phyloP scores from a whole-genome alignment of 306 rosid genomes.

The Carpinus fangiana region DNA sequence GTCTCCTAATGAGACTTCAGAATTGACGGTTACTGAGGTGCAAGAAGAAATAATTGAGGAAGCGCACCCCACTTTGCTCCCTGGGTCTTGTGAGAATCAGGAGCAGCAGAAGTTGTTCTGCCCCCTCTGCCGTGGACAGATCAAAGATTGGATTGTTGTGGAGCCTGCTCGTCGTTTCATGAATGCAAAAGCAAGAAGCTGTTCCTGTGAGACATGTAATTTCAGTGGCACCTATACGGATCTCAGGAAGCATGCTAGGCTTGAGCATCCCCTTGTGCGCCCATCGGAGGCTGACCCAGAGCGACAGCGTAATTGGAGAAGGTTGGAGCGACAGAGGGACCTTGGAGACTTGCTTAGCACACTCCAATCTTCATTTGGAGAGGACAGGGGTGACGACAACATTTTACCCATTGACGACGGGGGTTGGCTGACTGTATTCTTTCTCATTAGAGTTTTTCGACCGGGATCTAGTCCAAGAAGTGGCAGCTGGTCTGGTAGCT shows the following conservation, averaged over 20 bases:
- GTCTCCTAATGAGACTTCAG: conserved; percentile 38
- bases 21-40: conserved; percentile 39
- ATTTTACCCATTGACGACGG: conserved; percentile 75
- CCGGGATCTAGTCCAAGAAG: conserved; percentile 58
- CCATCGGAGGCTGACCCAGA: conserved; percentile 95
- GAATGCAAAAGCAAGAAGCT: conserved; percentile 87
- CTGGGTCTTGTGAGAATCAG: conserved; percentile 64
- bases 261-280: conserved; percentile 79
- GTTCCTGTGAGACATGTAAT: conserved; percentile 84
- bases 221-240: conserved; percentile 79
- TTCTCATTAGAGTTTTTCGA: conserved; percentile 73
- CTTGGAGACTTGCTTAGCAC: conserved; percentile 90
- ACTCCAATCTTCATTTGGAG: conserved; percentile 83
- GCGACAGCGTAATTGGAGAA: conserved; percentile 88
- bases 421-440: conserved; percentile 80
- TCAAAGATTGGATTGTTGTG: conserved; percentile 80
- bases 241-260: conserved; percentile 94
- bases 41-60: conserved; percentile 53
- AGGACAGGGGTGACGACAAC: conserved; percentile 68
- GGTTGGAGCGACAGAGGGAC: conserved; percentile 95
- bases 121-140: conserved; percentile 90
- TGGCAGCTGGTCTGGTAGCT: conserved; percentile 65
- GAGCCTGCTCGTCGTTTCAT: conserved; percentile 86
- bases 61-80: conserved; percentile 46
- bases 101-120: conserved; percentile 64